phyloP scores from a whole-genome alignment of 78 protist species.

The Polysphondylium violaceum region DNA sequence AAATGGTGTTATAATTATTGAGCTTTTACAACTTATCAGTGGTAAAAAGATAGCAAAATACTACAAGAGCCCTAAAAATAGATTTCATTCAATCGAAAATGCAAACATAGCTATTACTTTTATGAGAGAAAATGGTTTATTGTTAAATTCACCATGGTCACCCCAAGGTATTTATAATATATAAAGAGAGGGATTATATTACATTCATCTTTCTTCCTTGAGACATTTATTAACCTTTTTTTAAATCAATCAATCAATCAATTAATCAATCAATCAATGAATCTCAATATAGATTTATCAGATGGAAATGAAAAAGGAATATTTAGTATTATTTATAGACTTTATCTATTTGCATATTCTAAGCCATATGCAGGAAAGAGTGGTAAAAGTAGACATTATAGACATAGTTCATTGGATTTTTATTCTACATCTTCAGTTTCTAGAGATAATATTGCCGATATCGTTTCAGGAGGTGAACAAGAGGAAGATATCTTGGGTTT shows the following conservation, averaged over 20 bases:
- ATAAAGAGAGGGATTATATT: background rate
- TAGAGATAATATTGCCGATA: background rate
- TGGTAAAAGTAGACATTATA: background rate
- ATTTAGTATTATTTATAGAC: constrained; percentile 52
- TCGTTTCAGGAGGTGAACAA: constrained; percentile 7
- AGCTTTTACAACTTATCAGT: constrained; percentile 32
- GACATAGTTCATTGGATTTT: background rate
- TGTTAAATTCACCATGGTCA: constrained; percentile 3
- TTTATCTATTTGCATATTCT: constrained; percentile 28
- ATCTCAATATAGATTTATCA: constrained; percentile 38
- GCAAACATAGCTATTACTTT: constrained; percentile 52
- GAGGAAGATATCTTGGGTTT: background rate
- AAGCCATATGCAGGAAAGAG: background rate
- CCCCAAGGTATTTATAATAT: constrained; percentile 48
- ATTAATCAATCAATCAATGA: too few species aligned
- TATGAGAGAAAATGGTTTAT: constrained; percentile 13
- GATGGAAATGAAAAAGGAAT: constrained; percentile 68
- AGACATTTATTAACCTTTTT: background rate
- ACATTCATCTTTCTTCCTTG: background rate
- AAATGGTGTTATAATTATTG: constrained; percentile 38
- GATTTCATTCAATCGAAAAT: constrained; percentile 65
- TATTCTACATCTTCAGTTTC: background rate
- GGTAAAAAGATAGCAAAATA: constrained; percentile 7
- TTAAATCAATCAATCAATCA: too few species aligned
- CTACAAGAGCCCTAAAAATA: constrained; percentile 25